These are phyloP conservation scores for Toxicodendron radicans DNA, from an alignment of 345 rosid genomes.

Conservation along the genomic window DNA sequence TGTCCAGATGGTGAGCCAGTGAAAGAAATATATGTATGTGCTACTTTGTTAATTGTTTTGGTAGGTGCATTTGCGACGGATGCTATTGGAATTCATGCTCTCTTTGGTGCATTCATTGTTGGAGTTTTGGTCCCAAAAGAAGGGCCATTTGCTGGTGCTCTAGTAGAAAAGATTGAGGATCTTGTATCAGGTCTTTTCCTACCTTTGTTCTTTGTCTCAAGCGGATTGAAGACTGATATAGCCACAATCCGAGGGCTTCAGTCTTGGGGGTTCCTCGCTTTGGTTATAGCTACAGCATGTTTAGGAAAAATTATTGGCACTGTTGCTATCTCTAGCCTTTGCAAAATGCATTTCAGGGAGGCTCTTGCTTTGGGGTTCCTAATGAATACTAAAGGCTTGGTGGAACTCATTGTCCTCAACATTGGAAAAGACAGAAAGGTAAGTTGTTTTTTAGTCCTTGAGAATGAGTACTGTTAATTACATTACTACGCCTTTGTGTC, in stretches of 20 bases:
- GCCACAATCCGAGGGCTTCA: conserved; percentile 55
- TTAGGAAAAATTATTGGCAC: conserved; percentile 75
- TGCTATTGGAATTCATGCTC: conserved; percentile 69
- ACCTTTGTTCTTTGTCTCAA: conserved; percentile 75
- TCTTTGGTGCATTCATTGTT: conserved; percentile 77
- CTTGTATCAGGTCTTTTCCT: conserved; percentile 72
- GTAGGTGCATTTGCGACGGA: conserved; percentile 68
- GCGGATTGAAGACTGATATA: conserved; percentile 77
- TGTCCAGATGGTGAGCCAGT: conserved; percentile 83
- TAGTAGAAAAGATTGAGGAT: conserved; percentile 78
- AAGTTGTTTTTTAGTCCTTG: background rate
- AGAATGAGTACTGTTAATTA: background rate
- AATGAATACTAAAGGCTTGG: conserved; percentile 86
- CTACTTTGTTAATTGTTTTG: conserved; percentile 52
- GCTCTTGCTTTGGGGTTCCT: conserved; percentile 62
- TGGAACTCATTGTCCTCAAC: conserved; percentile 87
- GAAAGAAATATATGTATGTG: conserved; percentile 63
- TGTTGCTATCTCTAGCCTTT: conserved; percentile 43
- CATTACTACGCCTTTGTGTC: background rate
- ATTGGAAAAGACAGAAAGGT: conserved; percentile 81
- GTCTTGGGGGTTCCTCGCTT: conserved; percentile 71
- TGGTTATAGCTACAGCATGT: conserved; percentile 68
- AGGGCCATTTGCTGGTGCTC: conserved; percentile 66
- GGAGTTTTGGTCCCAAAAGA: conserved; percentile 71
- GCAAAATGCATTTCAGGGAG: conserved; percentile 52